Base-by-base conservation (phyloP, 768 basidiomycete species). In the Xerocomus potaroensis region DNA sequence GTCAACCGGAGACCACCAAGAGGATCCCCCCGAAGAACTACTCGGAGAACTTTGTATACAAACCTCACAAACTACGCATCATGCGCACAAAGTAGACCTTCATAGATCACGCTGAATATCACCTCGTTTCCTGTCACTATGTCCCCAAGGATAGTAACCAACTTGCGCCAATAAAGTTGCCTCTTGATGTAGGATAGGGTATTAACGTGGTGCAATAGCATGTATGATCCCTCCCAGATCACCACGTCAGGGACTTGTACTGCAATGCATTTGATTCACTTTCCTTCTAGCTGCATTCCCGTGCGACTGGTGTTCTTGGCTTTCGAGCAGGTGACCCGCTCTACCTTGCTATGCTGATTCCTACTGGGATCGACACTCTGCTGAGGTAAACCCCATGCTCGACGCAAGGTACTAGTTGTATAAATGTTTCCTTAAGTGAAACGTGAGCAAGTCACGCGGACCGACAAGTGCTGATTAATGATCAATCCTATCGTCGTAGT, bases 11-110 rank as follows among this genome's bases (percentile, higher is more conserved):
- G 19, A 68, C 76, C 11, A 72, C 77, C 48, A 82, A 81, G 69
- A 77, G 79, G 50, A 81, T 91, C 47, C 86, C 84, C 16, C 84
- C 84, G 14, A 90, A 97, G 82, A 78, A 91, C 62, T 93, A 93
- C 57, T 69, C 91, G 33, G 93, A 93, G 76, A 98, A 92, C 73
- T 97, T 78, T 66, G 72, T 89, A 14, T 94, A 97, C 72, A 82
- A 74, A 46, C 79, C 90, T 3, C 72, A 79, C 59, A 87, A 79
- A 57, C 75, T 97, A 46, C 80, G 93, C 50, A 87, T 94, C 58
- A 71, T 78, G 66, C 84, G 87, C 64, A 97, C 94, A 41, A 97
- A 97, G 77, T 97, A 92, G 78, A n/a, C n/a, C n/a, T n/a, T n/a
- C n/a, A n/a, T n/a, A n/a, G n/a, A n/a, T n/a, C n/a, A n/a, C n/a